Base-by-base conservation (phyloP, 148 eudicot genomes). In the Persicaria maculosa region DNA sequence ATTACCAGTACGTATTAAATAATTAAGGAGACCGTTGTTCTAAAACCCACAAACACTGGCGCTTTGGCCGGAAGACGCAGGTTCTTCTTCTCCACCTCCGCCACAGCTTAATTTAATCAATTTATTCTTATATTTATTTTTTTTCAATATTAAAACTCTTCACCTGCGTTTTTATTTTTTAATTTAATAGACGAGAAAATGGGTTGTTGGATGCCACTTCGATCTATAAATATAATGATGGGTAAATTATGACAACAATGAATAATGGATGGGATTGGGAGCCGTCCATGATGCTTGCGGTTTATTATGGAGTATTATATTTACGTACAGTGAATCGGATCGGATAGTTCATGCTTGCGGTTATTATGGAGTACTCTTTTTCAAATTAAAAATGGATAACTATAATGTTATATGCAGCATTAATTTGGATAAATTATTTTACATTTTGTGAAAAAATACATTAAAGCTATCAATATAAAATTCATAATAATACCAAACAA, bases 181-280 rank as follows among this genome's bases (percentile, higher is more conserved):
- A 57, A 6, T n/a, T 3, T n/a, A 54, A 2, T 4, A 55, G n/a
- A 19, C 64, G 4, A 65, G 70, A 65, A 14, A 45, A 65, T 65
- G 70, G 70, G 47, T 40, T 36, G 70, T 65, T n/a, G n/a, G n/a
- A n/a, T n/a, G n/a, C n/a, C n/a, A n/a, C n/a, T n/a, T 65, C 40
- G 46, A 14, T 40, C 47, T 40, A 25, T 6, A 46, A 31, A 31
- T 65, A 64, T 40, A 31, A 65, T 65, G 46, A 65, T 65, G 70
- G n/a, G 7, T 43, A 65, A 65, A 65, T 65, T 40, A 65, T 65
- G n/a, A 14, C 45, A 65, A 65, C 40, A n/a, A 65, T 62, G 70
- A 65, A 9, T 9, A n/a, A 52, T 4, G n/a, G n/a, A 15, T 5
- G 9, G 16, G 68, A 59, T 6, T 5, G 9, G 16, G 68, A 59